Evolutionary conservation across 2,329 filamentous ascomycete genomes (phyloP), one percentile per base, ranked within the genome.

Genomic region (Coniella lustricola): DNA sequence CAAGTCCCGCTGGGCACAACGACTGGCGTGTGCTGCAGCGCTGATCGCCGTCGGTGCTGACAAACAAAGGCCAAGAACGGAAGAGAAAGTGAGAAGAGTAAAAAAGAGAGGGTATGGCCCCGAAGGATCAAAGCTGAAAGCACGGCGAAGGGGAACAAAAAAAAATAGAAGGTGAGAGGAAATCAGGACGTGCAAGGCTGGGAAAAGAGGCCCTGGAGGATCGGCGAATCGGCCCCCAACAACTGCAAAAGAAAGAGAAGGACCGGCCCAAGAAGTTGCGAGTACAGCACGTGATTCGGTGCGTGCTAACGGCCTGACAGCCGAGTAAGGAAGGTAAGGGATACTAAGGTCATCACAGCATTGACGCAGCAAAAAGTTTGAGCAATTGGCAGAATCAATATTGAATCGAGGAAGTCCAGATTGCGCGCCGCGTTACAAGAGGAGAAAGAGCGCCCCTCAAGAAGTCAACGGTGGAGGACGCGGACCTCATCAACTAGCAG

Each of bases 141-240:
- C 20, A 25, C 17, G 34, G 13, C 3, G 36, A 21, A 38, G 36
- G 44, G 44, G 34, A 42, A 33, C 33, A 37, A 31, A 10, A 12
- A 43, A 37, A 31, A 10, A 12, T 38, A 25, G 17, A 33, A 35
- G 8, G 8, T 32, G 17, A 20, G 3, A 42, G 25, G 12, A 22
- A 18, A 31, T 16, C 33, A 44, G 22, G 31, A 35, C 33, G 7
- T 16, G 44, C 35, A 10, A 40, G 44, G 25, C 44, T 46, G 44
- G 44, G 39, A 32, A 22, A 45, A 37, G 35, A 39, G 44, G 44
- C 37, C 39, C 44, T 22, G 25, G 25, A 29, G 25, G 25, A 29
- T 29, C 25, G 25, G 25, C 25, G 10, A 29, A 10, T 36, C 44
- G 20, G 36, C 44, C 44, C 44, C 44, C 44, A 40, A 46, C 25